phyloP scores from a whole-genome alignment of 805 yeast genomes.

The Yamadazyma ubonensis region DNA sequence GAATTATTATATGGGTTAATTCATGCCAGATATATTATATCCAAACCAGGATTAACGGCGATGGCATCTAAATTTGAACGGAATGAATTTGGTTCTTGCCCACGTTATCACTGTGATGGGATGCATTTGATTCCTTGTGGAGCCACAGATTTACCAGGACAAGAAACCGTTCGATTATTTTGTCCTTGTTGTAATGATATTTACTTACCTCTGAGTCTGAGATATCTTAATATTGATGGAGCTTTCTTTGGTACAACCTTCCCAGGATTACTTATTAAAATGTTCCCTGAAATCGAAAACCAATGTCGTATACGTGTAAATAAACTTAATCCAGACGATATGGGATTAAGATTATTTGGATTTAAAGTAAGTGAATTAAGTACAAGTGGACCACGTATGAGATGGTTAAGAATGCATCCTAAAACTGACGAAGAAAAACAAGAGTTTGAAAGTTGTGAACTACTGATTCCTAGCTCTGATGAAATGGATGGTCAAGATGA shows the following conservation, averaged over 20 bases:
- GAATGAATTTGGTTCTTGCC: constrained; percentile 88
- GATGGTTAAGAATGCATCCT: constrained; percentile 86
- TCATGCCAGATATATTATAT: constrained; percentile 86
- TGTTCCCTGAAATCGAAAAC: constrained; percentile 86
- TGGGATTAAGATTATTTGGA: constrained; percentile 81
- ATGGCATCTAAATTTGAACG: constrained; percentile 94
- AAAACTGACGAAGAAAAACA: constrained; percentile 54
- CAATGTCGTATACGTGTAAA: constrained; percentile 60
- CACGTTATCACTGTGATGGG: constrained; percentile 84
- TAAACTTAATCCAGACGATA: constrained; percentile 50
- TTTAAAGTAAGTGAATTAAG: constrained; percentile 76
- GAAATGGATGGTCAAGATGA: constrained; percentile 19
- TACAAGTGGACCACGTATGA: constrained; percentile 89
- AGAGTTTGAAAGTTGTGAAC: constrained; percentile 67
- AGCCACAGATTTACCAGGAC: constrained; percentile 84
- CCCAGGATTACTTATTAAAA: constrained; percentile 87
- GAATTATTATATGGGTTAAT: constrained; percentile 90
- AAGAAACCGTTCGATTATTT: constrained; percentile 85
- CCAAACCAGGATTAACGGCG: constrained; percentile 84
- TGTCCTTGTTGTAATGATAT: constrained; percentile 95
- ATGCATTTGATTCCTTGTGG: constrained; percentile 92
- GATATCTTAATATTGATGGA: constrained; percentile 89
- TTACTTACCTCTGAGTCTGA: constrained; percentile 82
- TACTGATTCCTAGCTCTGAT: constrained; percentile 44
- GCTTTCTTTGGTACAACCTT: constrained; percentile 96